Evolutionary conservation across 805 yeast genomes (phyloP), one percentile per base, ranked within the genome.

Genomic region (Myxozyma melibiosi): DNA sequence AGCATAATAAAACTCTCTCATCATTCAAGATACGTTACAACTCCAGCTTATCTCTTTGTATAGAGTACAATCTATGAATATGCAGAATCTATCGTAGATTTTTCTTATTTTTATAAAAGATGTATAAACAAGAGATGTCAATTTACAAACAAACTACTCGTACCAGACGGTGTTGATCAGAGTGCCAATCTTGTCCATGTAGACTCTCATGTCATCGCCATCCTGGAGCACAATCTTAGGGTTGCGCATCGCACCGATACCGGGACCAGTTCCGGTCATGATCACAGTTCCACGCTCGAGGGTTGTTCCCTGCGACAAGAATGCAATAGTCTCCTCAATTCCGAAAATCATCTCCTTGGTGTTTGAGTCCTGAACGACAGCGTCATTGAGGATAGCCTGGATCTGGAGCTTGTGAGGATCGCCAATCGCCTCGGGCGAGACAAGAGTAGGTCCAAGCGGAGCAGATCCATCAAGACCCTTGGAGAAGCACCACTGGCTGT

Each of bases 251-350:
- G 73, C 68, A 4, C 80, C 84, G 8, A 78, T 81, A 28, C 83
- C 83, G 16, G 75, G 67, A 14, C 83, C 84, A 3, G 84, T 80
- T 4, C 84, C 84, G 57, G 81, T 80, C 64, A 79, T 75, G 52
- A 80, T 76, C 24, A 80, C 58, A 63, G 78, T 81, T 35, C 84
- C 84, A 1, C 81, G 80, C 51, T 68, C 65, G 41, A 80, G 72
- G 0, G 84, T 80, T 3, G 80, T 71, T 8, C 82, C 83, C 61
- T 76, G 78, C 33, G 79, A 74, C 53, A 80, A 66, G 66, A 78
- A 80, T 8, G 79, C 69, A 24, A 80, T 70, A 42, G 76, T 68
- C 49, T 73, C 70, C 14, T 70, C 66, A 39, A 79, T 75, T 16
- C 70, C 65, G 66, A 79, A 81, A 28, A 80, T 74, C 74, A 79